Base-by-base conservation (phyloP, 192 early-diverging fungal species). In the Tieghemiomyces parasiticus region DNA sequence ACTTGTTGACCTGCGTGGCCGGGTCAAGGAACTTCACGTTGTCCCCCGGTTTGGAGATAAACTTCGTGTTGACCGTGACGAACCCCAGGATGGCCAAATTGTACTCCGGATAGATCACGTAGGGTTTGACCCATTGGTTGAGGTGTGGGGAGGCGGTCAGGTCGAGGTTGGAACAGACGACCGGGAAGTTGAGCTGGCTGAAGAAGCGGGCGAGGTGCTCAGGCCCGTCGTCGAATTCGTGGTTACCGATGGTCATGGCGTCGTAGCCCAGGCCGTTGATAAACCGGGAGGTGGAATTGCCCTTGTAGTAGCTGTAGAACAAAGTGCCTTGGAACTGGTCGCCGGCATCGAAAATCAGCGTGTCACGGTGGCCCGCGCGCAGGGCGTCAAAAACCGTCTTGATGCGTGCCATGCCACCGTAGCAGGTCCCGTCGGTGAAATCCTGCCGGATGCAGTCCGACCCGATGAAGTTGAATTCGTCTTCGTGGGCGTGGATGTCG, bases 151-250 rank as follows among this genome's bases (percentile, higher is more conserved):
- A 71, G 42, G 54, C 49, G 1, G 65, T 69, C 28, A 74, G 35
- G 29, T 85, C 81, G n/a, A 87, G 74, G 65, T 87, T 89, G 31
- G 84, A 73, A 26, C 75, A 78, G 0, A 89, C 70, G 6, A 81
- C 70, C 12, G 84, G 83, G 59, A 83, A 78, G 14, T 70, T 75
- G 19, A 88, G 73, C 58, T 74, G 67, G 29, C 66, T 70, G 63
- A 79, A 67, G 64, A 79, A 82, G 1, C 49, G 59, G 28, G 66
- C 75, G n/a, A 82, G 59, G 60, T 75, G 61, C 10, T 71, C 65
- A 1, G 77, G 75, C 2, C 85, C 85, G 13, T 72, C 70, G 67
- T 91, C 88, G 51, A 85, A 87, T 67, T 91, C 85, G 65, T 91
- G 88, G 64, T 86, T 83, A 51, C 81, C 80, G 51, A 82, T 64